Base-by-base conservation (phyloP, 805 yeast genomes). In the Metschnikowia kofuensis region DNA sequence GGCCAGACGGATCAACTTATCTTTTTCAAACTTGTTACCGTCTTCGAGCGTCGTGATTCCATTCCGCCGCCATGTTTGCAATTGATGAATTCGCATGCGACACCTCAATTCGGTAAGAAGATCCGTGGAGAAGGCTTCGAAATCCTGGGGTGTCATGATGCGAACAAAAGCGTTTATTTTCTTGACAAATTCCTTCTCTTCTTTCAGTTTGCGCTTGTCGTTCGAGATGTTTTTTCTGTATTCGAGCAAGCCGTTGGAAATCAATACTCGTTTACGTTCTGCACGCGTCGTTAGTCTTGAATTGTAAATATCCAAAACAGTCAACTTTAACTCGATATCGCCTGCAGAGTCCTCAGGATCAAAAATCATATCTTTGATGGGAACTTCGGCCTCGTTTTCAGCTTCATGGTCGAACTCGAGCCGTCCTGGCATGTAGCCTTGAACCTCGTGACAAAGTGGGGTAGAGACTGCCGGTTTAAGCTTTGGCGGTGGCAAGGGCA, bases 341-440 rank as follows among this genome's bases (percentile, higher is more conserved):
- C 85, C 83, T 21, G 85, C 82, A 47, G 84, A 83, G 61, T 94
- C 99, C 45, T 92, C 98, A 0, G 92, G 88, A 59, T 94, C 98
- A 62, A 95, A 94, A 1, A 85, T 79, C 96, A 94, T 89, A 64
- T 94, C 99, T 63, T 94, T 94, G 15, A 94, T 89, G 0, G 94
- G 84, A 48, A 85, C 76, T 67, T 94, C 99, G 0, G 99, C 98
- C 48, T 94, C 99, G 60, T 94, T 94, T 64, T 94, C 99, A 36
- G 87, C 90, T 65, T 94, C 99, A 50, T 85, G 89, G 61, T 94
- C 99, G 66, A 94, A 94, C 66, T 94, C 99, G 52, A 94, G 73
- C 61, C 99, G 82, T 38, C 98, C 99, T 36, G 99, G 99, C 99
- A 94, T 94, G 65, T 84, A 94, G 2, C 97, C 97, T 66, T 94